A percentile compares a stretch with the other conserved stretches of the same genome.
These are phyloP conservation scores for Aspergillus terreus DNA, from an alignment of 2,329 filamentous ascomycete genomes.

Conservation along the genomic window DNA sequence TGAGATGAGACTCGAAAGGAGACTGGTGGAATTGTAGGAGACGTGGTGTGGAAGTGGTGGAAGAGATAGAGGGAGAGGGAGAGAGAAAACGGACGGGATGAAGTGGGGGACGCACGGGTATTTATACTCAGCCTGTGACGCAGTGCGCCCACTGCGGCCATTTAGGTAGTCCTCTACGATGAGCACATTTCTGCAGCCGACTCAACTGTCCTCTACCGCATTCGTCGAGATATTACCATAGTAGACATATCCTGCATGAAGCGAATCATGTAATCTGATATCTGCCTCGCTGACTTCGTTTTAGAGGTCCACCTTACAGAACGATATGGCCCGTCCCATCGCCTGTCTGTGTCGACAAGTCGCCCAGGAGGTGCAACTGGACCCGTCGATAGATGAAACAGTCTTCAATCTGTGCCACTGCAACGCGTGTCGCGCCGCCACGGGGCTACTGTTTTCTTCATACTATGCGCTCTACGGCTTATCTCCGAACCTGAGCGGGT, in stretches of 20 bases:
- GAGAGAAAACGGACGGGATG: background rate
- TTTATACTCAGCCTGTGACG: constrained; percentile 18
- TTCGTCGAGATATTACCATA: no score
- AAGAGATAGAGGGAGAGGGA: background rate
- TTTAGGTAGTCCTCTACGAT: background rate
- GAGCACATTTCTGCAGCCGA: constrained; percentile 25
- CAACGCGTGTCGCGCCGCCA: constrained; percentile 46
- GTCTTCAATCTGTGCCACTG: constrained; percentile 50
- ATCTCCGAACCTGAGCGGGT: constrained; percentile 29
- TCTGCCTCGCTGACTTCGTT: background rate
- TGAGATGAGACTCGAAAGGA: background rate
- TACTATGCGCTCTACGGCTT: constrained; percentile 39
- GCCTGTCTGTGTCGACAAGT: constrained; percentile 28
- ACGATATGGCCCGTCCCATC: constrained; percentile 11
- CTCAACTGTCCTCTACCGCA: background rate
- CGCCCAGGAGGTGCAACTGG: constrained; percentile 22
- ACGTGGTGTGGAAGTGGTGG: background rate
- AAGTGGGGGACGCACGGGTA: background rate
- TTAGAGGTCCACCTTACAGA: no score
- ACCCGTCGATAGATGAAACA: constrained; percentile 15
- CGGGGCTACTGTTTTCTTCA: constrained; percentile 46
- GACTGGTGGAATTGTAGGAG: background rate
- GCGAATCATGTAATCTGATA: no score
- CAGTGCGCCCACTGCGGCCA: background rate
- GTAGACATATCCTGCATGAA: no score